Conservation (phyloP, 2,329 filamentous ascomycete genomes). For the Alternaria alternata region DNA sequence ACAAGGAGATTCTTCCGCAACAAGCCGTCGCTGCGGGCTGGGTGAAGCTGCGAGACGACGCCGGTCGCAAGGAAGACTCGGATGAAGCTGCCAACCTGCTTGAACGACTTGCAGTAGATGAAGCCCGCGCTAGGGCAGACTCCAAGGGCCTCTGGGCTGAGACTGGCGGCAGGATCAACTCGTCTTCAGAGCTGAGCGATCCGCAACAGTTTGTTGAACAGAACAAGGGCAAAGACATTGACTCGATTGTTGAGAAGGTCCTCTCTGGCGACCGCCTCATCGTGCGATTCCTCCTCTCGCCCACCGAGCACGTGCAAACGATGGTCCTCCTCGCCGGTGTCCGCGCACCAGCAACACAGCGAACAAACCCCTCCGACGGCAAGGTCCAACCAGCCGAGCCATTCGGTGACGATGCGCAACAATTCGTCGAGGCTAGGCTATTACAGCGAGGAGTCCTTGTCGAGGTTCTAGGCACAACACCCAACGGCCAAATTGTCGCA, state of each 20-base stretch:
- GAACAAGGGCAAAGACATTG: conserved; percentile 84
- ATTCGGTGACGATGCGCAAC: conserved; percentile 85
- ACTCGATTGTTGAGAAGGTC: conserved; percentile 85
- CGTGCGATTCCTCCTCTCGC: conserved; percentile 78
- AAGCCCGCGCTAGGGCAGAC: conserved; percentile 79
- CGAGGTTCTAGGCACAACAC: conserved; percentile 83
- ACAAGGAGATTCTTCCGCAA: conserved; percentile 76
- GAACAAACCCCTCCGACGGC: conserved; percentile 79
- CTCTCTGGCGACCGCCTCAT: conserved; percentile 90
- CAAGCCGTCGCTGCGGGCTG: conserved; percentile 86
- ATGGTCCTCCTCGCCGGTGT: conserved; percentile 90
- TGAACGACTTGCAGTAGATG: conserved; percentile 78
- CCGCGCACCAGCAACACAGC: conserved; percentile 86
- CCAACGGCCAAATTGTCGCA: conserved; percentile 90
- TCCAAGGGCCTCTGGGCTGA: conserved; percentile 83
- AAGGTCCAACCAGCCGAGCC: conserved; percentile 86
- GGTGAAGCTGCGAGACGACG: conserved; percentile 93
- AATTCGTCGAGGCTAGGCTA: conserved; percentile 85
- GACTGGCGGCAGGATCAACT: conserved; percentile 72
- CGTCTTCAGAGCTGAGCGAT: conserved; percentile 81
- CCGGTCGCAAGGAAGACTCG: conserved; percentile 87
- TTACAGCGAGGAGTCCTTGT: conserved; percentile 87
- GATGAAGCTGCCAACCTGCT: conserved; percentile 75
- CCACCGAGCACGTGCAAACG: conserved; percentile 86
- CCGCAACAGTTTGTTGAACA: conserved; percentile 78